Evolutionary conservation across 2,329 filamentous ascomycete genomes (phyloP), one percentile per base, ranked within the genome.

Genomic region (Aspergillus novofumigatus): DNA sequence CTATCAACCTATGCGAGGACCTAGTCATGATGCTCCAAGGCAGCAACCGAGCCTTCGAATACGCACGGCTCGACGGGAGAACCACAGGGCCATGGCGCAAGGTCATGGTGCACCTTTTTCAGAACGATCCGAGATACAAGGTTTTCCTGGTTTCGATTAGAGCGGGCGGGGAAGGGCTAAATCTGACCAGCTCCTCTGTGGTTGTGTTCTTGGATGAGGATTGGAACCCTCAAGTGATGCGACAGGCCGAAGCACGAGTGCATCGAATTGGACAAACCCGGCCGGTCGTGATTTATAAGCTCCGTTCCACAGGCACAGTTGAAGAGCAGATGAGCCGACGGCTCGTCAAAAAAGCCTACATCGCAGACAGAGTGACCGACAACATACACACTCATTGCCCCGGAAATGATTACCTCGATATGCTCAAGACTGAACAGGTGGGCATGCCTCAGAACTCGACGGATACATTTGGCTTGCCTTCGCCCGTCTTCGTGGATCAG

Each of bases 281-380:
- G 54, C 77, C 78, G 14, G 81, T 84, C 0, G 82, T 79, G 0
- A 74, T 85, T 7, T 84, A 83, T 67, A 82, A 83, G 61, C 69
- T 85, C 0, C 82, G 81, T 58, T 81, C 82, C 0, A 79, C 79
- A 54, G 82, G 82, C 1, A 85, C 82, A 0, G 80, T 85, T 0
- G 82, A 85, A 59, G 80, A 83, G 59, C 83, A 85, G 56, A 85
- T 85, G 80, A 76, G 82, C 67, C 77, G 80, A 0, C 73, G 82
- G 1, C 80, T 84, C n/a, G 75, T 78, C 6, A 86, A 86, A 74
- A 87, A 86, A 69, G 72, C 86, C 0, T 86, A 86, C 59, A 72
- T 86, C 0, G 85, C 83, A 0, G 77, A 81, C 0, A 86, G 85
- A 63, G 82, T 86, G 20, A 85, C 81, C 0, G 83, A 85, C 58